Percentiles rank a stretch among this genome's conserved stretches.
These are phyloP conservation scores for Lasiodiplodia sp. DNA, from an alignment of 2,329 filamentous ascomycete genomes.

Conservation along the genomic window DNA sequence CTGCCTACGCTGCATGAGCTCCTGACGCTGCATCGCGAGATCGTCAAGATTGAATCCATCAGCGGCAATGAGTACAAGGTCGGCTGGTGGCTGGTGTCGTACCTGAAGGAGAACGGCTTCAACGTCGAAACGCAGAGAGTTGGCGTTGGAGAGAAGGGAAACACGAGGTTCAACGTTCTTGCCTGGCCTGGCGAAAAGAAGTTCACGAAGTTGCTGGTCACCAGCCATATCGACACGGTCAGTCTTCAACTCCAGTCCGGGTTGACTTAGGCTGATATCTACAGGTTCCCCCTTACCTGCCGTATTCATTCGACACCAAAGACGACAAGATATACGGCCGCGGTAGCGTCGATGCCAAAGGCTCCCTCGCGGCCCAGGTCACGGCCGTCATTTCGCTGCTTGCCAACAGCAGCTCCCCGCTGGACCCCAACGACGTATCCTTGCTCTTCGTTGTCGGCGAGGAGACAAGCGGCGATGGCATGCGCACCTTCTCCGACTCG, in stretches of 20 bases:
- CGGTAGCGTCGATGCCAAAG: conserved; percentile 71
- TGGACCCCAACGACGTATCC: conserved; percentile 51
- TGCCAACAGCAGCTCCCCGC: conserved; percentile 46
- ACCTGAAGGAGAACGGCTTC: conserved; percentile 68
- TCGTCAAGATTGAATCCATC: conserved; percentile 78
- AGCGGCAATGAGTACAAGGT: conserved; percentile 72
- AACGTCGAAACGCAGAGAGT: conserved; percentile 67
- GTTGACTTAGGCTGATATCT: neutral
- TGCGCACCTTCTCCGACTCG: conserved; percentile 64
- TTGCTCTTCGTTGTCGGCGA: conserved; percentile 79
- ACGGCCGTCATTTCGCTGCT: conserved; percentile 67
- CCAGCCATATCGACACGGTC: conserved; percentile 81
- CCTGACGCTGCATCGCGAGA: conserved; percentile 74
- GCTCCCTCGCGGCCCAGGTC: conserved; percentile 73
- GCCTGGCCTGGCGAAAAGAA: conserved; percentile 65
- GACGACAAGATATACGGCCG: conserved; percentile 69
- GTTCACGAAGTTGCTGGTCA: conserved; percentile 68
- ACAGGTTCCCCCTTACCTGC: conserved; percentile 73
- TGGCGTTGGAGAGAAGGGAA: neutral
- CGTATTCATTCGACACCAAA: conserved; percentile 64
- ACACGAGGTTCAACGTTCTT: conserved; percentile 75
- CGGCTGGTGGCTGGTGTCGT: conserved; percentile 71
- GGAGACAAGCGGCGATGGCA: conserved; percentile 81
- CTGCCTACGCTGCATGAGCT: conserved; percentile 54
- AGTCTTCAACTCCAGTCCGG: neutral